Percentiles rank a stretch among this genome's conserved stretches.
These are phyloP conservation scores for Solanum neorickii DNA, from an alignment of 257 asterid genomes.

Conservation along the genomic window DNA sequence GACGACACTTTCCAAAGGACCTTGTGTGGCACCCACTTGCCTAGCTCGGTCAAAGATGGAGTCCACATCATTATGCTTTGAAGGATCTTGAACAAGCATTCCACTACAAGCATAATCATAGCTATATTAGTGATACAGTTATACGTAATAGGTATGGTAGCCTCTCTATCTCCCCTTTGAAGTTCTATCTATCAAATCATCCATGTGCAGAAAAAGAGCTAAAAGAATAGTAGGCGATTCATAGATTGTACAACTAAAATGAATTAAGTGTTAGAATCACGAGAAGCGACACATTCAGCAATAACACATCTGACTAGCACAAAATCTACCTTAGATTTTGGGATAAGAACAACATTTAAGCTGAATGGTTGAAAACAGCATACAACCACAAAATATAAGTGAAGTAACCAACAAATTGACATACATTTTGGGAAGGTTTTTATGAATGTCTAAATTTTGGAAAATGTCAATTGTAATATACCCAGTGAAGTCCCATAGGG, in stretches of 20 bases:
- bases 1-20: slow-evolving; percentile 41
- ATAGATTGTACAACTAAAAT: background rate
- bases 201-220: background rate
- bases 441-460: background rate
- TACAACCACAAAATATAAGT: background rate
- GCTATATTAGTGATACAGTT: background rate
- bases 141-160: background rate
- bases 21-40: slow-evolving; percentile 65
- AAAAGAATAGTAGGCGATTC: background rate
- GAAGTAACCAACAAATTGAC: background rate
- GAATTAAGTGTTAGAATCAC: background rate
- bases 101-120: slow-evolving; percentile 44
- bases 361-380: background rate
- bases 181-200: background rate
- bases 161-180: background rate
- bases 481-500: background rate
- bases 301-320: background rate
- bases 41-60: slow-evolving; percentile 38
- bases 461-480: background rate
- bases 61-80: slow-evolving; percentile 37
- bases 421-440: background rate
- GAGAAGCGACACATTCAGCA: background rate
- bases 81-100: slow-evolving; percentile 56
- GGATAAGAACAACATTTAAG: background rate
- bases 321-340: background rate